Evolutionary conservation across 2,329 filamentous ascomycete species (phyloP), one percentile per base, ranked within the genome.

Genomic region (Cladophialophora psammophila): DNA sequence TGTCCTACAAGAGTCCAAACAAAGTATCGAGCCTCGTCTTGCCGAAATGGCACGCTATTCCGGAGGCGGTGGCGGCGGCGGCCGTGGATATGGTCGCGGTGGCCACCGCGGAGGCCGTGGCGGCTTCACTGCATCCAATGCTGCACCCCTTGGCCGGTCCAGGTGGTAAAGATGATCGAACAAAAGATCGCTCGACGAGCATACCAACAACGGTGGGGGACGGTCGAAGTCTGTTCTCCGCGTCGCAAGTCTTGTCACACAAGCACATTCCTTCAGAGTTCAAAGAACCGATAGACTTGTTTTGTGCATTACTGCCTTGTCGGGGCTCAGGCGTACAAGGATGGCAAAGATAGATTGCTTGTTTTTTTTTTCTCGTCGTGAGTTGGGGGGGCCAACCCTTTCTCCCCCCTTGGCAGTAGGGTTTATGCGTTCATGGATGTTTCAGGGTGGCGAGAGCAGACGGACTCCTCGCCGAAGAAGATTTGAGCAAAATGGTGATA

Each of bases 21-120:
- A 99, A 85, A 91, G 96, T 82, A 94, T 99, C 80, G 95, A 98
- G 77, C 95, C 95, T 77, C 91, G 93, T 80, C 90, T 99, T 71
- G 89, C 90, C 71, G 95, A 99, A 86, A 98, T 99, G 95, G 90
- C 88, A 74, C 91, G 95, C 80, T 98, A 94, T 78, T 88, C 93
- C 73, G 92, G 93, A 71, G 92, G 92, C 65, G 93, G 93, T 67
- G 91, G 93, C 67, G 91, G 90, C 71, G 88, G 91, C 73, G 88
- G 90, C 76, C 88, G 87, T 75, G 79, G 85, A 66, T 82, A 87
- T 75, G 90, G 90, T 78, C 86, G 90, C 75, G 88, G 90, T 73
- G 86, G 86, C 72, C 83, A 86, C 72, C 85, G 88, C 72, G 83
- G 85, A 71, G 80, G 85, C 71, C 82, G 83, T 67, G 78, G 80